phyloP scores from a whole-genome alignment of 2,329 filamentous ascomycete genomes.

The Penicillium sp. region DNA sequence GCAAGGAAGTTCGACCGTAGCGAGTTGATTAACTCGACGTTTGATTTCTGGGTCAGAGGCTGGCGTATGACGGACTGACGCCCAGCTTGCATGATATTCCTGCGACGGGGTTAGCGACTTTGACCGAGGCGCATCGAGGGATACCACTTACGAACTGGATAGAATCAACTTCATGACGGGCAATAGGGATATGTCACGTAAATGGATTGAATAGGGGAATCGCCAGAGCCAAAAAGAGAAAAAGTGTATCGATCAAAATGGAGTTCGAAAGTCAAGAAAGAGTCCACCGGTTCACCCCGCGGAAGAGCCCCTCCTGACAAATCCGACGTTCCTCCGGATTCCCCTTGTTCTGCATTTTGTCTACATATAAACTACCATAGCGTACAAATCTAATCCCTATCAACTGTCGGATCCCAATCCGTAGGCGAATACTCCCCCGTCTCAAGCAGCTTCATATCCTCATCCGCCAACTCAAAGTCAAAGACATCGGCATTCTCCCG shows the following conservation, averaged over 20 bases:
- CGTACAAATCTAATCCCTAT: slow-evolving; percentile 29
- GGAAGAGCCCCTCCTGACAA: slow-evolving; percentile 4
- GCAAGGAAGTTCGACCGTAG: slow-evolving; percentile 79
- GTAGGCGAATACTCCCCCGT: slow-evolving; percentile 59
- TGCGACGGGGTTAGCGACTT: slow-evolving; percentile 29
- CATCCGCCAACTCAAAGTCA: slow-evolving; percentile 58
- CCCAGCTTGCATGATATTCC: slow-evolving; percentile 80
- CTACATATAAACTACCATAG: not conserved
- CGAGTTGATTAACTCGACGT: slow-evolving; percentile 86
- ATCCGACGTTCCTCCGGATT: not conserved
- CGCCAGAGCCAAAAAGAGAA: not conserved
- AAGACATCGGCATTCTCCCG: slow-evolving; percentile 60
- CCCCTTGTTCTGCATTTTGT: not conserved
- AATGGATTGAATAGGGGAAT: not conserved
- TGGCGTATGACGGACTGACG: slow-evolving; percentile 82
- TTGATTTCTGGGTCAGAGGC: slow-evolving; percentile 75
- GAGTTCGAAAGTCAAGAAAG: not conserved
- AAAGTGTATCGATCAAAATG: not conserved
- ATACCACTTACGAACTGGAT: slow-evolving; percentile 71
- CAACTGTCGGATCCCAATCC: slow-evolving; percentile 56
- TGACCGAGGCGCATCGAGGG: slow-evolving; percentile 1
- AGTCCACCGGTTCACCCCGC: not conserved
- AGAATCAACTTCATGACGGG: slow-evolving; percentile 76
- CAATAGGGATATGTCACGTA: not conserved
- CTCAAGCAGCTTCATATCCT: slow-evolving; percentile 58